Percentiles rank a stretch among this genome's conserved stretches.
Evolutionary conservation across 495 filamentous ascomycete genomes (phyloP).

Genomic region (Hyaloscypha bicolor): DNA sequence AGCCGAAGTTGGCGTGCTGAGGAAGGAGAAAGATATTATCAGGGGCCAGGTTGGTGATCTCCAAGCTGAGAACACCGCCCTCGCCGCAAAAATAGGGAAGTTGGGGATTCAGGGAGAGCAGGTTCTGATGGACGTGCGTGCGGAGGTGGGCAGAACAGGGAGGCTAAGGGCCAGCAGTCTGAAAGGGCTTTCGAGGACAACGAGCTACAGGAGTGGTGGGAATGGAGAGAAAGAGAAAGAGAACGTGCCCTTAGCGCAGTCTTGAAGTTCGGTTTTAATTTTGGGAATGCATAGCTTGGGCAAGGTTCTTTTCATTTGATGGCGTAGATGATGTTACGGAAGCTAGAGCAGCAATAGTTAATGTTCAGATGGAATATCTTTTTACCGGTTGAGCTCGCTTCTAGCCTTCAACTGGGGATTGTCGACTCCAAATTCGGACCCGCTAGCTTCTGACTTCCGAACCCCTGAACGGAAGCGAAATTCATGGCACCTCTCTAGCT

Average conservation of each 20-base stretch:
- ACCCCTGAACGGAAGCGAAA: background rate
- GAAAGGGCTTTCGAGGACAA: slow-evolving; percentile 16
- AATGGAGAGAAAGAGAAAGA: slow-evolving; percentile 27
- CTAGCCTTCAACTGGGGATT: too few relatives aligned
- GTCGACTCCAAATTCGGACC: too few relatives aligned
- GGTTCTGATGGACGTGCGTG: slow-evolving; percentile 36
- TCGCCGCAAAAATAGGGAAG: slow-evolving; percentile 55
- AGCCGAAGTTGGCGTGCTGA: slow-evolving; percentile 57
- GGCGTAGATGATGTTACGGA: background rate
- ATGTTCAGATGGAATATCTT: too few relatives aligned
- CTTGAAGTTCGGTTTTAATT: background rate
- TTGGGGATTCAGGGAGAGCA: slow-evolving; percentile 37
- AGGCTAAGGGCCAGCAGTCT: slow-evolving; percentile 29
- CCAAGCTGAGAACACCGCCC: slow-evolving; percentile 65
- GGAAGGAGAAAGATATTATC: slow-evolving; percentile 63
- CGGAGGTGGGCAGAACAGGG: slow-evolving; percentile 22
- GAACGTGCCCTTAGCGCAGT: background rate
- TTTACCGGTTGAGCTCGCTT: too few relatives aligned
- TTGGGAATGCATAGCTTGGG: background rate
- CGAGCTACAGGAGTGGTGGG: slow-evolving; percentile 17
- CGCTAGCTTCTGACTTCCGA: background rate
- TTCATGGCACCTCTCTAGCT: background rate
- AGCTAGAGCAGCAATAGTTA: background rate
- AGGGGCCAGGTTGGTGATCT: slow-evolving; percentile 62
- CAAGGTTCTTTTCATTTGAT: background rate